Evolutionary conservation across 345 rosid genomes (phyloP), one percentile per base, ranked within the genome.

Genomic region (Erysimum cheiranthoides): DNA sequence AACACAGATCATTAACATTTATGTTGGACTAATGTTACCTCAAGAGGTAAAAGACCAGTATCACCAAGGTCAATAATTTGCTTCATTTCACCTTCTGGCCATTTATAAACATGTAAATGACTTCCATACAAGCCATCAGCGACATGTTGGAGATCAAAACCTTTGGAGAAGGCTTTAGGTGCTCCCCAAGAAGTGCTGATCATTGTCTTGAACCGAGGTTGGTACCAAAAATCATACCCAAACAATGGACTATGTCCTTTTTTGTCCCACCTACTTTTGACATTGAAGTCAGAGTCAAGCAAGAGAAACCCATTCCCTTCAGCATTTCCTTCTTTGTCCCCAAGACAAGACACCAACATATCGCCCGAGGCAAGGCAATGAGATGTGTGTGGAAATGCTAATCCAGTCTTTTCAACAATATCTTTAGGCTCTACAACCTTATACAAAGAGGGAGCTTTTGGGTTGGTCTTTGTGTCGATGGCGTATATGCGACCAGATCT

Each of bases 111-210:
- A 80, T 82, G 74, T 21, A 92, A 78, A 86, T 94, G 95, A 75
- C 84, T 89, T 18, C 97, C 97, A 11, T 94, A 94, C 30, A 90
- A 86, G 36, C 98, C 98, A 71, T 92, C 95, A 2, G 95, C 73
- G 12, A 94, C 90, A 25, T 94, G 87, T 75, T 92, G 91, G 60
- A 66, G 91, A 80, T 92, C 45, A 65, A 94, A 92, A 39, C 97
- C 97, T 79, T 87, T 83, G 40, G 85, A 71, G 68, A 92, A 94
- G 17, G 97, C 95, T 27, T 84, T 73, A 42, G 97, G 98, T 45
- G 98, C 98, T 27, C 97, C 97, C 90, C 92, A 94, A 5, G 98
- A 89, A 40, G 98, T 78, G 82, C 98, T 88, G 70, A 92, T 92
- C 98, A 94, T 90, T 5, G 91, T 92, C 70, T 90, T 86, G 82